Evolutionary conservation across 2,329 filamentous ascomycete genomes (phyloP), one percentile per base, ranked within the genome.

Genomic region (Herpotrichia juniperi): DNA sequence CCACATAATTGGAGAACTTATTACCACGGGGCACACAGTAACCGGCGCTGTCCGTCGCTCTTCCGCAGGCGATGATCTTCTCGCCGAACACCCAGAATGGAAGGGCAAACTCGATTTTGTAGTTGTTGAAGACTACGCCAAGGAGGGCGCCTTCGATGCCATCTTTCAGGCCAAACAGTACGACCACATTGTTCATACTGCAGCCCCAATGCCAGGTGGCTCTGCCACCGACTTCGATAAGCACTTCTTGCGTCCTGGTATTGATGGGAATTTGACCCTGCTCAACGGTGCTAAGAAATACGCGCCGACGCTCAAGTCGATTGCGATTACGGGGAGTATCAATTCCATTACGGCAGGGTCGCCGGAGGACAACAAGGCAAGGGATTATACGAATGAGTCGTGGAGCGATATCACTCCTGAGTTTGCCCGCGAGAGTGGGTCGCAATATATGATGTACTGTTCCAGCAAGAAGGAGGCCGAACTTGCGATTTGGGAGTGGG

Each of bases 401-500:
- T 85, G 82, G 82, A 85, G 84, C 73, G 80, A 81, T 0, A 75
- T 77, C 31, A 80, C 77, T 1, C 73, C 78, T 48, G 57, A 9
- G 12, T 58, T 12, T 32, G 76, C 76, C 21, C 83, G 48, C 68
- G 80, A 22, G 63, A 66, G 37, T 67, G 68, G 24, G 69, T 30
- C 70, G 17, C 72, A 73, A 1, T 63, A 74, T 5, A 77, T 74
- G 2, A 79, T 78, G 31, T 85, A 85, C 74, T 79, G 80, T 51
- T 81, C 79, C 4, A 81, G 79, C 63, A 84, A 84, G 74, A 81
- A 75, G 42, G 74, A 80, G 2, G 82, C 82, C 40, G 82, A 85
- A 73, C 73, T 72, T 49, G 77, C 81, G 0, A 80, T 79, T 0
- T 84, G 82, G 82, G 78, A 81, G 31, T 83, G 82, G 62, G 74